Conservation (phyloP, 75 land plant species). For the Larix kaempferi region DNA sequence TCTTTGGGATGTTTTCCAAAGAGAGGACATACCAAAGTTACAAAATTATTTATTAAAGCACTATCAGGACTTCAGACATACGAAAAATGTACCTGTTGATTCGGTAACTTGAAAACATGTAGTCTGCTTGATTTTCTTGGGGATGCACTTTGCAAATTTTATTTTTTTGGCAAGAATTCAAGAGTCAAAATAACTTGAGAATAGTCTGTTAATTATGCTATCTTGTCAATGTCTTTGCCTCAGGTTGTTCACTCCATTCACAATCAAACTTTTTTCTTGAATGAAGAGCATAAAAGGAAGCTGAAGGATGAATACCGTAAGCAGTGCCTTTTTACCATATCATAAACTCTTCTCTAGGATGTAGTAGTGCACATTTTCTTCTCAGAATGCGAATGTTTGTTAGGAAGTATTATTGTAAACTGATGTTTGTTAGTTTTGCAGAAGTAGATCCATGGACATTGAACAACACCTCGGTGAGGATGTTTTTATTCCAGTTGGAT, state of each 20-base stretch:
- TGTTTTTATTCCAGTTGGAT: conserved; percentile 92
- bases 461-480: conserved; percentile 86
- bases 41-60: conserved; percentile 54
- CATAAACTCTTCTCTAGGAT: background rate
- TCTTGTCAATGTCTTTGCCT: conserved; percentile 4
- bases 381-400: background rate
- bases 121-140: background rate
- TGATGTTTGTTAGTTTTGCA: conserved; percentile 15
- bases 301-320: conserved; percentile 87
- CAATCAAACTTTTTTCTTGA: conserved; percentile 51
- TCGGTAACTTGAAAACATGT: conserved; percentile 16
- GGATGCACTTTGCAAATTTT: too few species aligned
- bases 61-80: conserved; percentile 44
- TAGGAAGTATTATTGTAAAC: background rate
- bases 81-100: conserved; percentile 17
- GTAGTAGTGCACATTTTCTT: background rate
- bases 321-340: conserved; percentile 14
- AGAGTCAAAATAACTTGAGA: background rate
- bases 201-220: background rate
- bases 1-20: conserved; percentile 81
- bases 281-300: conserved; percentile 60
- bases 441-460: conserved; percentile 89
- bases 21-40: conserved; percentile 76
- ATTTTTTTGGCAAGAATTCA: background rate
- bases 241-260: conserved; percentile 63